Evolutionary conservation across 768 basidiomycete species (phyloP).

Genomic region (Amanita phalloides): DNA sequence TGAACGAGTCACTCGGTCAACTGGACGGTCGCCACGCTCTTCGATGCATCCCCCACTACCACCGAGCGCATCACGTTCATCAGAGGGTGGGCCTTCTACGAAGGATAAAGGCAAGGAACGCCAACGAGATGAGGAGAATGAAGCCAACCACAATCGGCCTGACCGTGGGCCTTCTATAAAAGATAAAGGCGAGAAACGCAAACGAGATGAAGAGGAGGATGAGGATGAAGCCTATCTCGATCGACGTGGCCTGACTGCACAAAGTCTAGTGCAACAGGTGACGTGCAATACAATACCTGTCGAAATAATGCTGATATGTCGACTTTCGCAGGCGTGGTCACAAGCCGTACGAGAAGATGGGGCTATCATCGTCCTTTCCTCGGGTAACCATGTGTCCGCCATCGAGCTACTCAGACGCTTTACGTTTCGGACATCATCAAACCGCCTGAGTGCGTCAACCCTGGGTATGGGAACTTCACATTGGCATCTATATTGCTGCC

Average conservation of each 20-base stretch:
- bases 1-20: background rate
- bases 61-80: background rate
- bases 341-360: background rate
- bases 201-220: background rate
- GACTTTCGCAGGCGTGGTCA: conserved; percentile 12
- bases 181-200: background rate
- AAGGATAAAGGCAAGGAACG: background rate
- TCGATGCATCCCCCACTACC: background rate
- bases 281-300: conserved; percentile 3
- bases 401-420: conserved; percentile 11
- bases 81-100: background rate
- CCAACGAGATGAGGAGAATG: background rate
- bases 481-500: conserved; percentile 12
- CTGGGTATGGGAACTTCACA: conserved; percentile 13
- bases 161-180: background rate
- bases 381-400: conserved; percentile 11
- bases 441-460: conserved; percentile 8
- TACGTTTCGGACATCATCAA: conserved; percentile 10
- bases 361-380: background rate
- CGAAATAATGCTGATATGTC: conserved; percentile 5
- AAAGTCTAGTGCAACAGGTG: conserved; percentile 13
- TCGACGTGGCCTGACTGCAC: conserved; percentile 2
- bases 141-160: no score
- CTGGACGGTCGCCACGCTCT: background rate
- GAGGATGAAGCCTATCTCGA: background rate